phyloP scores from a whole-genome alignment of 495 filamentous ascomycete genomes.

The Massariosphaeria phaeospora region DNA sequence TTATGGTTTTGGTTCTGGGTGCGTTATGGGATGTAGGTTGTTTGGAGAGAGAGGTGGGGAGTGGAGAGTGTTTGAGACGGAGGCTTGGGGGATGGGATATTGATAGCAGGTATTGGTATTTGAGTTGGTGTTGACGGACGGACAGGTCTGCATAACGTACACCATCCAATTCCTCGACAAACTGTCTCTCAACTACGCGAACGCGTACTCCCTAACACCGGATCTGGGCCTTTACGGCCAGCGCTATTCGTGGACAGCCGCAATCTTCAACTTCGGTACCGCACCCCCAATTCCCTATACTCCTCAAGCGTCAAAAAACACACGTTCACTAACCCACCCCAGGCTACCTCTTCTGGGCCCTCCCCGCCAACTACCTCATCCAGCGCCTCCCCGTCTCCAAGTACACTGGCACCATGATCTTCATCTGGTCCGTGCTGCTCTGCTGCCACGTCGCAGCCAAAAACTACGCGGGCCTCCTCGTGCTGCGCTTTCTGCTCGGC shows the following conservation, averaged over 20 bases:
- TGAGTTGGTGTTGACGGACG: neutral
- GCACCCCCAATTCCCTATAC: no score
- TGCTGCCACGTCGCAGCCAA: slow-evolving; percentile 53
- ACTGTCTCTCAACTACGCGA: slow-evolving; percentile 21
- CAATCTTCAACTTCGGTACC: slow-evolving; percentile 72
- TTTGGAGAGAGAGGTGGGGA: no score
- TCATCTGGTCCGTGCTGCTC: slow-evolving; percentile 56
- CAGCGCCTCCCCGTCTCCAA: slow-evolving; percentile 54
- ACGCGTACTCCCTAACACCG: slow-evolving; percentile 38
- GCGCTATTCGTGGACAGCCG: slow-evolving; percentile 67
- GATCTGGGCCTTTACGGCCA: slow-evolving; percentile 50
- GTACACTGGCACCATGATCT: slow-evolving; percentile 57
- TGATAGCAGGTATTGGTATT: neutral
- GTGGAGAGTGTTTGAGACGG: no score
- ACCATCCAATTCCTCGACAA: slow-evolving; percentile 32
- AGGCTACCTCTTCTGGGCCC: slow-evolving; percentile 50
- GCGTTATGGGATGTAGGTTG: no score
- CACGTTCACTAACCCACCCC: neutral
- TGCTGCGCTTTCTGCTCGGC: slow-evolving; percentile 53
- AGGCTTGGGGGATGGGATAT: no score
- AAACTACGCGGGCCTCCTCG: slow-evolving; percentile 51
- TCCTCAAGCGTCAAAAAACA: neutral
- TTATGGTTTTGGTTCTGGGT: no score
- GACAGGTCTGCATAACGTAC: slow-evolving; percentile 25
- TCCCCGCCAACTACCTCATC: slow-evolving; percentile 51